These are phyloP conservation scores for Marasmius fiardii DNA, from an alignment of 1,284 basidiomycete genomes.

Conservation along the genomic window DNA sequence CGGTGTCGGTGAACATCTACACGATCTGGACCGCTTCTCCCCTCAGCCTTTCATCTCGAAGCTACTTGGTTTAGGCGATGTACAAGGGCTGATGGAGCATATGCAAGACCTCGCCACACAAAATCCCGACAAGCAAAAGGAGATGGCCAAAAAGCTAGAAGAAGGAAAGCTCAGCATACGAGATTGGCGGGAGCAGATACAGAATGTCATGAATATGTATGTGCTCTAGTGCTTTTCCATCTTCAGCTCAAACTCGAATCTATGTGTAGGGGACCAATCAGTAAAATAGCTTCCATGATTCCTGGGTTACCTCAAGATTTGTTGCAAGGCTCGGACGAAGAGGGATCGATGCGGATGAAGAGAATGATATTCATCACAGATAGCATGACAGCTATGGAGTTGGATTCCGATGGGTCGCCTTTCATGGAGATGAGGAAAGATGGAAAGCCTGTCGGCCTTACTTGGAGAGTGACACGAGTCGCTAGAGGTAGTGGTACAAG, in stretches of 20 bases:
- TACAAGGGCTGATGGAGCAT: conserved; percentile 96
- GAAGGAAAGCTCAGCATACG: conserved; percentile 96
- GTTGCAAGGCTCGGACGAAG: conserved; percentile 88
- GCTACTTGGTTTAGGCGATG: conserved; percentile 91
- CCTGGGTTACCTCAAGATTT: conserved; percentile 92
- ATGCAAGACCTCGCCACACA: conserved; percentile 93
- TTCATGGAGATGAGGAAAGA: conserved; percentile 86
- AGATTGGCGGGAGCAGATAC: conserved; percentile 97
- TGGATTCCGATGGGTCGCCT: conserved; percentile 92
- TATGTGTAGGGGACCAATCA: conserved; percentile 82
- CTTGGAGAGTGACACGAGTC: conserved; percentile 85
- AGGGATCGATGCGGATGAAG: conserved; percentile 90
- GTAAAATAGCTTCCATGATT: conserved; percentile 99
- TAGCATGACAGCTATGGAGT: conserved; percentile 91
- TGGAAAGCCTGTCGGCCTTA: conserved; percentile 79
- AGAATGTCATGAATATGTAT: conserved; percentile 97
- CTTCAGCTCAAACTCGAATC: conserved; percentile 4
- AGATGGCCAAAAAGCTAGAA: conserved; percentile 97
- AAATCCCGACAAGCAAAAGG: conserved; percentile 96
- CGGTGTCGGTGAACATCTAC: conserved; percentile 95
- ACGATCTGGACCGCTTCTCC: conserved; percentile 94
- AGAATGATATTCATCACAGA: conserved; percentile 99
- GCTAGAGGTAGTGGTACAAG: conserved; percentile 95
- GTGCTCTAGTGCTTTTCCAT: conserved; percentile 23
- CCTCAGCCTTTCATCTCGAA: conserved; percentile 98